These are phyloP conservation scores for Eutrema japonicum DNA, from an alignment of 345 rosid species.

Conservation along the genomic window DNA sequence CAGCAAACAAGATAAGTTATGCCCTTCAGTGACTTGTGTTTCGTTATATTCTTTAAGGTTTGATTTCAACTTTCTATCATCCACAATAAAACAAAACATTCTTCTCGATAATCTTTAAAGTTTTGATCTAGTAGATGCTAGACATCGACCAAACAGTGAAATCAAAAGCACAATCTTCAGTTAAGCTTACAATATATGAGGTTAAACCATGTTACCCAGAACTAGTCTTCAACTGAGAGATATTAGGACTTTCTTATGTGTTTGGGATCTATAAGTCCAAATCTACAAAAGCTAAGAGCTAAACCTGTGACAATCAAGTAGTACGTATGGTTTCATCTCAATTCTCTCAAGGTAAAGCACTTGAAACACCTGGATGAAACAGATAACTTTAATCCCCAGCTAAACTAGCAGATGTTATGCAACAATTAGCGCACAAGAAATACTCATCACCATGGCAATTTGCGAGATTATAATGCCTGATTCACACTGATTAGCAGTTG, in stretches of 20 bases:
- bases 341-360: not conserved
- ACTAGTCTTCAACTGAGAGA: not conserved
- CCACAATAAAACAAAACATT: not conserved
- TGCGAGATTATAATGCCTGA: not conserved
- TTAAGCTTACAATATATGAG: not conserved
- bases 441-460: not conserved
- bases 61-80: not conserved
- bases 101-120: slow-evolving; percentile 4
- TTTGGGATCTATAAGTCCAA: slow-evolving; percentile 2
- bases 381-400: not conserved
- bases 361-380: slow-evolving; percentile 17
- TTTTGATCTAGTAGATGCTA: not conserved
- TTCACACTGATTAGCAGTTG: slow-evolving; percentile 10
- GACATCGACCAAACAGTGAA: not conserved
- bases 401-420: not conserved
- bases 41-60: not conserved
- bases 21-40: not conserved
- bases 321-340: not conserved
- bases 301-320: not conserved
- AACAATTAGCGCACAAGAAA: not conserved
- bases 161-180: not conserved
- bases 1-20: not conserved
- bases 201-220: not conserved
- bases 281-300: not conserved
- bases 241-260: not conserved